A percentile compares a stretch with the other conserved stretches of the same genome.
Conservation (phyloP, 345 rosid genomes). For the Lumnitzera racemosa region DNA sequence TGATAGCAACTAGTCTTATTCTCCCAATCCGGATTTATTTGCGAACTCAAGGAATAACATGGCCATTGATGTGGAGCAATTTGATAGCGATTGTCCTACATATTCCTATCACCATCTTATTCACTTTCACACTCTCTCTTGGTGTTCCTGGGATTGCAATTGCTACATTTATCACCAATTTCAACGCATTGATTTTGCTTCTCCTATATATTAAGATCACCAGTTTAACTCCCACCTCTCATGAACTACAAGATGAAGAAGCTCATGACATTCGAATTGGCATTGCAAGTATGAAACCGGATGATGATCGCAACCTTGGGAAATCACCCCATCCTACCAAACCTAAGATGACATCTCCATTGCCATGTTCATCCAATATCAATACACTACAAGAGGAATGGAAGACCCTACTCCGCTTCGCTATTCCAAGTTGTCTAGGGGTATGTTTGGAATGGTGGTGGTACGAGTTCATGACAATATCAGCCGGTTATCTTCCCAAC, state of each 20-base stretch:
- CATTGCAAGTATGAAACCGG: no score
- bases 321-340: no score
- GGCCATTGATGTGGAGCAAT: conserved; percentile 89
- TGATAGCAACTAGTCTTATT: conserved; percentile 62
- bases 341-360: no score
- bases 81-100: conserved; percentile 47
- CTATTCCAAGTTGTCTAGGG: conserved; percentile 71
- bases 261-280: background rate
- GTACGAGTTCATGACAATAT: conserved; percentile 93
- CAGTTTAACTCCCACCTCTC: no score
- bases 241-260: background rate
- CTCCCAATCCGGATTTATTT: conserved; percentile 82
- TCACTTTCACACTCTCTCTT: conserved; percentile 45
- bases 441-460: conserved; percentile 99
- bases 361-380: background rate
- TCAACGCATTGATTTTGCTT: conserved; percentile 50
- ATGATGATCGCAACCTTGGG: no score
- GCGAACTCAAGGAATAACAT: conserved; percentile 73
- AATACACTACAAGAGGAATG: conserved; percentile 29
- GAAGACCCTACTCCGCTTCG: conserved; percentile 49
- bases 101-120: conserved; percentile 43
- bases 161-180: conserved; percentile 53
- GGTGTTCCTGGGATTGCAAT: conserved; percentile 79
- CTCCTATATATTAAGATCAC: conserved; percentile 26
- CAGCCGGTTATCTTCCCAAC: conserved; percentile 53